These are phyloP conservation scores for Penicillium canariense DNA, from an alignment of 495 filamentous ascomycete genomes.

Conservation along the genomic window DNA sequence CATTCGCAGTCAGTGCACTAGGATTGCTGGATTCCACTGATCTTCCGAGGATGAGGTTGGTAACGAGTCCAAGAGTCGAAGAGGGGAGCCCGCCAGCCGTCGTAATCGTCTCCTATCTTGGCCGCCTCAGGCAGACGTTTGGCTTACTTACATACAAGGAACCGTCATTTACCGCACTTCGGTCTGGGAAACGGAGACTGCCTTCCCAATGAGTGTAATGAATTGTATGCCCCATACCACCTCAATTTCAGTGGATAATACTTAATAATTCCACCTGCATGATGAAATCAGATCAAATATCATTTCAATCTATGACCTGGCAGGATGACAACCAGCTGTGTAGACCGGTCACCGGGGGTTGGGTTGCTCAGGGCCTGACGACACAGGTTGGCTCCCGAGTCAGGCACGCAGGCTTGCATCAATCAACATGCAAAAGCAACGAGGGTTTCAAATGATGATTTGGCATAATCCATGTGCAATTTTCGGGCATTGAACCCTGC, in stretches of 20 bases:
- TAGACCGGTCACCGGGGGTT: not conserved
- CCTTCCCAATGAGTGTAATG: not conserved
- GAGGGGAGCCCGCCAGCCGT: conserved; percentile 5
- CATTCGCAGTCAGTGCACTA: not conserved
- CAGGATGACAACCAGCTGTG: not conserved
- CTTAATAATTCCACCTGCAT: not conserved
- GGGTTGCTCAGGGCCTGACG: conserved; percentile 14
- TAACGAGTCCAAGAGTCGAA: not conserved
- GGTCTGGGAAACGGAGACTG: not conserved
- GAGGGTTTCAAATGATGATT: not conserved
- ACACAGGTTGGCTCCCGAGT: conserved; percentile 3
- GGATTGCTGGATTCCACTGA: not conserved
- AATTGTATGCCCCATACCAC: not conserved
- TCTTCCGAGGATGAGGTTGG: conserved; percentile 3
- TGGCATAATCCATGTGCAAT: not conserved
- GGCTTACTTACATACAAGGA: not conserved
- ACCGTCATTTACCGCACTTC: not conserved
- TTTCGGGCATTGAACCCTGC: not conserved
- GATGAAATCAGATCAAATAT: not conserved
- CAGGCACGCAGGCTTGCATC: conserved; percentile 27
- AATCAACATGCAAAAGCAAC: conserved; percentile 10
- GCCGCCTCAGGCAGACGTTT: conserved; percentile 3
- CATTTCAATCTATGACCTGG: not conserved
- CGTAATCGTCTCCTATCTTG: conserved; percentile 8
- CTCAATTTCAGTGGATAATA: not conserved